These are phyloP conservation scores for Trypanosoma lewisi DNA, from an alignment of 208 protist species.

Conservation along the genomic window DNA sequence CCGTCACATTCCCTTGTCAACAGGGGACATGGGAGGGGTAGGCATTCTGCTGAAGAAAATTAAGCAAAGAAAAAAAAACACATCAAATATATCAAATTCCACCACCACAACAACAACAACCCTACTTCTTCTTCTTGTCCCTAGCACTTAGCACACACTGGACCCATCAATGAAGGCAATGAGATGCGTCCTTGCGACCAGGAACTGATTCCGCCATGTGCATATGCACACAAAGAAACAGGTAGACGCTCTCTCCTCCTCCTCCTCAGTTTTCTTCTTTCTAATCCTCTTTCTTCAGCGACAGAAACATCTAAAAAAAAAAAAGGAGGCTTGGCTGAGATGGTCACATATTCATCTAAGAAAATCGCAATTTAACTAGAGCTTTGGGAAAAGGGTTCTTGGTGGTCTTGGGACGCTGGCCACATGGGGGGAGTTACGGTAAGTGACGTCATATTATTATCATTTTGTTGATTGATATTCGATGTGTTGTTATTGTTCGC, in stretches of 20 bases:
- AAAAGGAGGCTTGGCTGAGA: neutral
- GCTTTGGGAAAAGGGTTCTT: neutral
- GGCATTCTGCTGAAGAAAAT: neutral
- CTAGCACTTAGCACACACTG: neutral
- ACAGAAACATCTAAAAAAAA: constrained; percentile 5
- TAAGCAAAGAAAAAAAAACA: constrained; percentile 2
- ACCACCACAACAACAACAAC: too few species aligned
- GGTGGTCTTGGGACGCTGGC: neutral
- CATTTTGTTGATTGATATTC: constrained; percentile 1
- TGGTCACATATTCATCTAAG: neutral
- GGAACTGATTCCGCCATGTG: neutral
- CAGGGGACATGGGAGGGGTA: too few species aligned
- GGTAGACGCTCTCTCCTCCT: neutral
- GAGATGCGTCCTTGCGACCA: neutral
- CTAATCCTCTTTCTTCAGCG: neutral
- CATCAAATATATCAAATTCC: too few species aligned
- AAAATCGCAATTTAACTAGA: neutral
- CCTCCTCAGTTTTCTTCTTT: neutral
- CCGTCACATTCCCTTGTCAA: too few species aligned
- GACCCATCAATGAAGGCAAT: neutral
- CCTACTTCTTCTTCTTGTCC: neutral
- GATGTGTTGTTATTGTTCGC: neutral
- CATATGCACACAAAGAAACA: neutral
- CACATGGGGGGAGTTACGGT: neutral
- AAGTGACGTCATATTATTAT: neutral